These are phyloP conservation scores for Flaveria robusta DNA, from an alignment of 129 eudicot species.

Conservation along the genomic window DNA sequence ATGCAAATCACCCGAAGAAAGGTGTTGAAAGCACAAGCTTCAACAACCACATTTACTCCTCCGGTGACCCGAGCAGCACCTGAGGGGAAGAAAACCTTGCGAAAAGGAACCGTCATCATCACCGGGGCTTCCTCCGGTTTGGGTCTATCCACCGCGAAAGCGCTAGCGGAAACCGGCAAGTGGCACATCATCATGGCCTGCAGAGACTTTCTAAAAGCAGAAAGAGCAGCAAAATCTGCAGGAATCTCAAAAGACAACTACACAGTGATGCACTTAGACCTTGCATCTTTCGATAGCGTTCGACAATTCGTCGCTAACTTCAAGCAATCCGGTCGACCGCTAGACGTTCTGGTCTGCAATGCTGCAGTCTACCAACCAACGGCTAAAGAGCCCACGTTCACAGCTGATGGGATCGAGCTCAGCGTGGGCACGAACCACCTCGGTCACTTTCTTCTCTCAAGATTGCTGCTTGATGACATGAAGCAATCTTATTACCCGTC, in stretches of 20 bases:
- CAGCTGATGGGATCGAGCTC: slow-evolving; percentile 90
- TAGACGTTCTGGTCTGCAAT: slow-evolving; percentile 81
- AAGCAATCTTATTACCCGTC: slow-evolving; percentile 83
- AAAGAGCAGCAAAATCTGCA: slow-evolving; percentile 72
- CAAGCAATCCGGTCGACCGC: slow-evolving; percentile 60
- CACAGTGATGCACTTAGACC: slow-evolving; percentile 85
- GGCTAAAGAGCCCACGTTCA: slow-evolving; percentile 73
- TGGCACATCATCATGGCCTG: slow-evolving; percentile 89
- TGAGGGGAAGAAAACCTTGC: slow-evolving; percentile 65
- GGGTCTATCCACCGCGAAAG: slow-evolving; percentile 83
- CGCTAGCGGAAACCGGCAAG: slow-evolving; percentile 76
- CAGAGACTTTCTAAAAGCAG: slow-evolving; percentile 78
- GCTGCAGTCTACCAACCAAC: slow-evolving; percentile 91
- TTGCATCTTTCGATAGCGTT: slow-evolving; percentile 81
- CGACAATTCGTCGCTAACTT: slow-evolving; percentile 76
- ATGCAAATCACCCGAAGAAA: slow-evolving; percentile 20
- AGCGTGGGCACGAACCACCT: slow-evolving; percentile 88
- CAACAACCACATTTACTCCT: slow-evolving; percentile 53
- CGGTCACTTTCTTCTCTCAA: slow-evolving; percentile 77
- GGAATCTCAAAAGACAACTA: slow-evolving; percentile 71
- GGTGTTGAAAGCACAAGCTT: slow-evolving; percentile 45
- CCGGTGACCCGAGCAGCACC: slow-evolving; percentile 36
- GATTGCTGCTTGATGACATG: slow-evolving; percentile 71
- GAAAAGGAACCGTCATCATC: slow-evolving; percentile 72
- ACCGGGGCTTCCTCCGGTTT: slow-evolving; percentile 97